Evolutionary conservation across 768 basidiomycete genomes (phyloP).

Genomic region (Lentinula aciculospora): DNA sequence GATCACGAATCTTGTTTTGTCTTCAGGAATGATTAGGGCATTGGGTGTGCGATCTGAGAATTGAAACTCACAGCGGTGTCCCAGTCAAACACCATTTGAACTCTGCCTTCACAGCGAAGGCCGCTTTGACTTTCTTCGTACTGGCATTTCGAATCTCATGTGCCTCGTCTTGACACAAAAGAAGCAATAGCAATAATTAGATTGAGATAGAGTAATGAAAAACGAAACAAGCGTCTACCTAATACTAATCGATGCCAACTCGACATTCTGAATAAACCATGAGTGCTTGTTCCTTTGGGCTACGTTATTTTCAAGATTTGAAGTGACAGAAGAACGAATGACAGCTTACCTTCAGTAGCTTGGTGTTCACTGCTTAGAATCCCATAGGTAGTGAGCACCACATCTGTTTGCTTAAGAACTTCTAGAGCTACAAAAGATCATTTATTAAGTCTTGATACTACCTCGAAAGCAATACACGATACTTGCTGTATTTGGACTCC

Average conservation of each 20-base stretch:
- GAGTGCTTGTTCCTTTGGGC: slow-evolving; percentile 38
- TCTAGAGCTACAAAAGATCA: slow-evolving; percentile 39
- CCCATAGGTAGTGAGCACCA: slow-evolving; percentile 86
- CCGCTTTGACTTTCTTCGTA: slow-evolving; percentile 58
- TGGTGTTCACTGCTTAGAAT: slow-evolving; percentile 77
- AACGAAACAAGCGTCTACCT: slow-evolving; percentile 38
- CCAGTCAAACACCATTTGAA: slow-evolving; percentile 89
- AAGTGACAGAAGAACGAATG: slow-evolving; percentile 34
- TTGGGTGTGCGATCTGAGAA: background rate
- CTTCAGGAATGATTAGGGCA: slow-evolving; percentile 21
- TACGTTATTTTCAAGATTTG: slow-evolving; percentile 31
- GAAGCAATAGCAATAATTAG: background rate
- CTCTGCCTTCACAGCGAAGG: slow-evolving; percentile 70
- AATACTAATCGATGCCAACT: slow-evolving; percentile 85
- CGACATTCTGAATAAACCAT: slow-evolving; percentile 63
- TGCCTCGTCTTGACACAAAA: slow-evolving; percentile 63
- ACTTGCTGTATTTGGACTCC: background rate
- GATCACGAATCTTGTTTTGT: slow-evolving; percentile 88
- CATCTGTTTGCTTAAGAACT: slow-evolving; percentile 47
- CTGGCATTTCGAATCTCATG: slow-evolving; percentile 84
- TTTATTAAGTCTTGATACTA: background rate
- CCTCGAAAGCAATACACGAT: background rate
- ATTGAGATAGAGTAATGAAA: background rate
- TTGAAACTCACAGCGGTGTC: slow-evolving; percentile 58
- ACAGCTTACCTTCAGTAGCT: slow-evolving; percentile 31